Evolutionary conservation across 1,284 basidiomycete species (phyloP), one percentile per base, ranked within the genome.

Genomic region (Sanguinoderma infundibulare): DNA sequence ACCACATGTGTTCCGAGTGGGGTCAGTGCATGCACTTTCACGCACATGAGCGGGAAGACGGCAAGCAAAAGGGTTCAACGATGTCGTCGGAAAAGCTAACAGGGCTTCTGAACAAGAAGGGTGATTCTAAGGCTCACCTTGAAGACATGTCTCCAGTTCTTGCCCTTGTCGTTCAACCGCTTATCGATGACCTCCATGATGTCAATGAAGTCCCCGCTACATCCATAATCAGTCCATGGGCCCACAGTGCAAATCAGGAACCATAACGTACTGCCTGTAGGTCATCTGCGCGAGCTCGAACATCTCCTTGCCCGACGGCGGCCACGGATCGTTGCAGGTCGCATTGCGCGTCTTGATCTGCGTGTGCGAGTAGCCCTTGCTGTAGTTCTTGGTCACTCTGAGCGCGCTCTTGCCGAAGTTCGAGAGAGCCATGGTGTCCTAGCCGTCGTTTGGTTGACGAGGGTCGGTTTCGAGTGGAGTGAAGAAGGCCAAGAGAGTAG

Each of bases 101-200:
- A 9, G 14, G 10, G 24, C 1, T 1, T 46, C 10, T 15, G 9
- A 5, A 38, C 20, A 34, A n/a, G 12, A n/a, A 24, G 42, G 52
- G 15, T 20, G 40, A n/a, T n/a, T n/a, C n/a, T n/a, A n/a, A n/a
- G n/a, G n/a, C 78, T 63, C 67, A 90, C 94, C 85, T 99, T 99
- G 87, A 98, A 98, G 61, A 98, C 97, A 82, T 99, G 97, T 44
- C 96, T 84, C 98, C 97, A 99, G 73, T 98, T 97, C 86, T 98
- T 98, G 40, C 98, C 97, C 81, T 98, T 98, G 81, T 99, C 97
- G 71, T 98, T 98, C 69, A 99, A 78, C 53, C 97, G 87, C 79
- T 98, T 99, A 79, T 98, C 97, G 55, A 99, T 84, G 89, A 98
- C 96, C 79, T 98, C 95, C 93, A 99, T 98, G 72, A 99, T 96